Percentiles rank a stretch among this genome's conserved stretches.
Conservation (phyloP, 1,139 yeast genomes). For the Arxiozyma bovina region DNA sequence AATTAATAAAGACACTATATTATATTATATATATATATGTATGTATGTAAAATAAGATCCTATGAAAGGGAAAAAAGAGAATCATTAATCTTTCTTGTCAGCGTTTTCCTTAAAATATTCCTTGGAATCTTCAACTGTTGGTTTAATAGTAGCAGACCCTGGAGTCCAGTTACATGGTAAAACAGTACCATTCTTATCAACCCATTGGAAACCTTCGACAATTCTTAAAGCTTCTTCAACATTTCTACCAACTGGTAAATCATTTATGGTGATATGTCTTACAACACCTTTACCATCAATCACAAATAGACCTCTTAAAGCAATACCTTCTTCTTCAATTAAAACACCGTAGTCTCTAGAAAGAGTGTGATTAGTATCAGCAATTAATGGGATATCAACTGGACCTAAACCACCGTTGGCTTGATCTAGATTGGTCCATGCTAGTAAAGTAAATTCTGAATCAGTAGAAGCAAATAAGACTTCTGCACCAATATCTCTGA, state of each 20-base stretch:
- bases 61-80: background rate
- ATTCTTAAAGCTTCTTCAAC: slow-evolving; percentile 96
- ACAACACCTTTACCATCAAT: slow-evolving; percentile 91
- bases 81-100: slow-evolving; percentile 8
- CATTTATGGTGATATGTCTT: slow-evolving; percentile 96
- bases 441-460: slow-evolving; percentile 92
- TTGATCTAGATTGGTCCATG: slow-evolving; percentile 96
- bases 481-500: slow-evolving; percentile 78
- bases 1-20: no score
- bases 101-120: slow-evolving; percentile 28
- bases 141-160: slow-evolving; percentile 91
- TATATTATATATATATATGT: background rate
- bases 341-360: slow-evolving; percentile 95
- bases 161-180: slow-evolving; percentile 99
- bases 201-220: slow-evolving; percentile 97
- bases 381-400: slow-evolving; percentile 84
- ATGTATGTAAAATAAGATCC: background rate
- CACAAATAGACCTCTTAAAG: slow-evolving; percentile 94
- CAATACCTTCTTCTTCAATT: slow-evolving; percentile 90
- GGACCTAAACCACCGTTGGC: slow-evolving; percentile 98
- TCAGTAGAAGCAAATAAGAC: slow-evolving; percentile 95
- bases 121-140: slow-evolving; percentile 71
- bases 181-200: slow-evolving; percentile 96
- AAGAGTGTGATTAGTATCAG: slow-evolving; percentile 93
- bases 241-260: slow-evolving; percentile 97